Base-by-base conservation (phyloP, 129 eudicot species). In the Cynara cardunculus region DNA sequence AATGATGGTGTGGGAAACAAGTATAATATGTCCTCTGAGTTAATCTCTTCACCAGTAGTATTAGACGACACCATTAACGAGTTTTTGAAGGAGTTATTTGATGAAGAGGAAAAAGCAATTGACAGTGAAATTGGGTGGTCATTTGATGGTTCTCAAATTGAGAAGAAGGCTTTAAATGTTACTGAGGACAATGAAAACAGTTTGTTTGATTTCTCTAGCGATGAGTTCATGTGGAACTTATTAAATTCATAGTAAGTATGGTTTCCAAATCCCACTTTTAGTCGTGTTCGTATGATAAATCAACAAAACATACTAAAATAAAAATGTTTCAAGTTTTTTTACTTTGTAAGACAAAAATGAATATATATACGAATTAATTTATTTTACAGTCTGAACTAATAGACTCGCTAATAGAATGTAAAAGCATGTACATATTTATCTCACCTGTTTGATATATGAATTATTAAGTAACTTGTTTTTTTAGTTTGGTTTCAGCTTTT, bases 191-290 rank as follows among this genome's bases (percentile, higher is more conserved):
- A 10, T 16, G n/a, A 41, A 30, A 73, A 35, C 25, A 32, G 75
- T 25, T 56, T 82, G 66, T 68, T 32, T 31, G 77, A 75, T 59
- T 69, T 75, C 16, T 18, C 81, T 25, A 24, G 18, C 4, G 84
- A 84, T 13, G 62, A 46, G 0, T 78, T 72, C 79, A 79, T 75
- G 53, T 86, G 76, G 86, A 81, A 79, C 32, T 13, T 86, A 69
- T 67, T 82, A 13, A 39, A 76, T 74, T 56, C n/a, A 18, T 81
- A 28, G 5, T 2, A 78, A 6, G 3, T 18, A 10, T 80, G 28
- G 59, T 35, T 25, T 6, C 34, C 21, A 7, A 14, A 16, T 16
- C 18, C 7, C 1, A 14, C 6, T 49, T 3, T 4, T 49, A 16
- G 62, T 49, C 1, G 5, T 49, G 62, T 49, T 49, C 0, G 62